phyloP scores from a whole-genome alignment of 2,329 filamentous ascomycete genomes.

The Curvularia sp. region DNA sequence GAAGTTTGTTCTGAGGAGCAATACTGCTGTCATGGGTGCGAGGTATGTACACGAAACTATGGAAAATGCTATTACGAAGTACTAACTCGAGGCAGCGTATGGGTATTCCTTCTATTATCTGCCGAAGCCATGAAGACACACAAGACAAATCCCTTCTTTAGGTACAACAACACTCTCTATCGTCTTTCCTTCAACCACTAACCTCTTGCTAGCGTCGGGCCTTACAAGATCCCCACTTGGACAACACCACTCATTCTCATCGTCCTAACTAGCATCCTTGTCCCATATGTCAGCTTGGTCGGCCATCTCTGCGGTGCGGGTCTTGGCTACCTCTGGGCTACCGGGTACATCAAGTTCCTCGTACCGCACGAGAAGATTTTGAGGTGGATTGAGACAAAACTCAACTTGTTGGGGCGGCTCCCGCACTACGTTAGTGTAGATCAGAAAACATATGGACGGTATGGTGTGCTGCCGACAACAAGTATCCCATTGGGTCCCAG shows the following conservation, averaged over 20 bases:
- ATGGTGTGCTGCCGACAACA: conserved; percentile 76
- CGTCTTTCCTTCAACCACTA: conserved; percentile 3
- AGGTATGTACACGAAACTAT: conserved; percentile 63
- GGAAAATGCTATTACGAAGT: not conserved
- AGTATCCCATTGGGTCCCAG: conserved; percentile 31
- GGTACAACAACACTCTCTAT: conserved; percentile 54
- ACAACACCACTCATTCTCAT: conserved; percentile 81
- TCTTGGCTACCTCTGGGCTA: conserved; percentile 85
- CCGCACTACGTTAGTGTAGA: conserved; percentile 95
- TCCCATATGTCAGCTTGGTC: conserved; percentile 82
- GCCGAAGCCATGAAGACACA: conserved; percentile 88
- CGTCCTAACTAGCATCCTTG: conserved; percentile 75
- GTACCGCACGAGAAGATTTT: conserved; percentile 88
- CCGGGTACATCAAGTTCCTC: conserved; percentile 88
- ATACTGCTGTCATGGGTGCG: conserved; percentile 79
- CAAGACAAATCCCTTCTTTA: conserved; percentile 79
- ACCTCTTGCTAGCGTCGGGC: conserved; percentile 57
- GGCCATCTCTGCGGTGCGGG: conserved; percentile 85
- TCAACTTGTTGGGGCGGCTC: conserved; percentile 82
- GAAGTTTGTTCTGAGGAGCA: conserved; percentile 71
- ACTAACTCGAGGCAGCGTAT: conserved; percentile 67
- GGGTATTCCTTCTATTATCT: conserved; percentile 88
- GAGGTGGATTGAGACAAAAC: conserved; percentile 85
- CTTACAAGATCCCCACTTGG: conserved; percentile 86
- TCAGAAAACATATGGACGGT: conserved; percentile 93